Evolutionary conservation across 2,329 filamentous ascomycete species (phyloP).

Genomic region (Grosmannia clavigera): DNA sequence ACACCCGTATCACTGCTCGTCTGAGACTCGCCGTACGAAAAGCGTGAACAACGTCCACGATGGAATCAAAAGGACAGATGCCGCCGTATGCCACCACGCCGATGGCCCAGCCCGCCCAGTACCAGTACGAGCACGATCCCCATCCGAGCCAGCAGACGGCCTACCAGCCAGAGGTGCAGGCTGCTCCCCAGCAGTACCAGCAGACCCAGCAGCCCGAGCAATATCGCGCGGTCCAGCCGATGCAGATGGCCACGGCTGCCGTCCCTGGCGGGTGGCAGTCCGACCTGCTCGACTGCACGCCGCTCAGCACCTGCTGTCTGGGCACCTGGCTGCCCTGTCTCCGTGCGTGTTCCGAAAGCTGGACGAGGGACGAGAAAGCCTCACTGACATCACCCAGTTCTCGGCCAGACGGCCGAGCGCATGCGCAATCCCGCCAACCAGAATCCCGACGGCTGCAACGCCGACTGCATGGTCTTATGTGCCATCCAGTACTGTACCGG

Average conservation of each 20-base stretch:
- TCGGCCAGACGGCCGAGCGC: constrained; percentile 31
- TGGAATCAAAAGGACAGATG: no score
- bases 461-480: constrained; percentile 28
- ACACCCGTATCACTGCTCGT: no score
- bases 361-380: neutral
- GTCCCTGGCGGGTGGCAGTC: constrained; percentile 22
- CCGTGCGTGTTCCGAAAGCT: constrained; percentile 20
- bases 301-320: constrained; percentile 26
- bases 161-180: no score
- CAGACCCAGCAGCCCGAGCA: neutral
- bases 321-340: constrained; percentile 30
- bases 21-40: no score
- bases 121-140: no score
- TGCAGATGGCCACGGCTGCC: constrained; percentile 8
- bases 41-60: no score
- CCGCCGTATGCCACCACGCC: no score
- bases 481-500: constrained; percentile 26
- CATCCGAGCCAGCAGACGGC: no score
- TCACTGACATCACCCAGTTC: constrained; percentile 18
- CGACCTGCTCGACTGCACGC: constrained; percentile 27
- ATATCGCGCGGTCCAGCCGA: constrained; percentile 7
- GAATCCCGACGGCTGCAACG: constrained; percentile 26
- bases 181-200: neutral
- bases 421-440: constrained; percentile 30
- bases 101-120: no score